Evolutionary conservation across 495 filamentous ascomycete genomes (phyloP).

Genomic region (Talaromyces nanjingensis): DNA sequence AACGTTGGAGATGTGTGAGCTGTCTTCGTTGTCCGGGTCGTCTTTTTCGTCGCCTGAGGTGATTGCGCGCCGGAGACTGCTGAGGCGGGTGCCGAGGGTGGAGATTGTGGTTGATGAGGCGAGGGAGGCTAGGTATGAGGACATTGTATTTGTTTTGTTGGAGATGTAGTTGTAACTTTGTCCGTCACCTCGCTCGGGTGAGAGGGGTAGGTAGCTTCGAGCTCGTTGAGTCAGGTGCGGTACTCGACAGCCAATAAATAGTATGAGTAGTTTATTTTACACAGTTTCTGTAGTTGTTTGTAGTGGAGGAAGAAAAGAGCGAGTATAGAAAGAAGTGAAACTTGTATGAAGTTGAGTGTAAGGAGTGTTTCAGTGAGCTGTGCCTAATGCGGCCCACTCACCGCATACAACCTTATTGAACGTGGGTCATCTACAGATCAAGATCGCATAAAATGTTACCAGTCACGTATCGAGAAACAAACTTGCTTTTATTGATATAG

Average conservation of each 20-base stretch:
- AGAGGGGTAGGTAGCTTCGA: not conserved
- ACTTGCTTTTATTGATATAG: not conserved
- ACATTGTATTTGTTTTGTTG: slow-evolving; percentile 42
- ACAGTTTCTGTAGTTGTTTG: too few relatives aligned
- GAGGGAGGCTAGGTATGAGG: slow-evolving; percentile 71
- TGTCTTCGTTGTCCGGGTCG: slow-evolving; percentile 78
- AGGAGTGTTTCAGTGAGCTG: not conserved
- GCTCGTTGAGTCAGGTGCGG: not conserved
- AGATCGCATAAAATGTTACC: too few relatives aligned
- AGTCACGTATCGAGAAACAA: too few relatives aligned
- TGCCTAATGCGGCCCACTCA: not conserved
- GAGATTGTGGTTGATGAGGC: slow-evolving; percentile 61
- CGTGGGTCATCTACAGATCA: not conserved
- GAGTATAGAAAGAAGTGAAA: not conserved
- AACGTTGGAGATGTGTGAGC: slow-evolving; percentile 89
- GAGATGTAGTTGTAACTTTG: not conserved
- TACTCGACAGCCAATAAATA: too few relatives aligned
- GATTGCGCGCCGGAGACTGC: slow-evolving; percentile 70
- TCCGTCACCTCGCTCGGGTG: not conserved
- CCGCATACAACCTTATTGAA: slow-evolving; percentile 1
- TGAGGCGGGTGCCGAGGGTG: slow-evolving; percentile 71
- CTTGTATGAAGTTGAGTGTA: not conserved
- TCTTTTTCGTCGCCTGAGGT: slow-evolving; percentile 75
- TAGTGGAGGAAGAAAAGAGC: not conserved
- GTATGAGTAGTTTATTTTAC: too few relatives aligned